Conservation (phyloP, 495 filamentous ascomycete genomes). For the Penicillium canescens region DNA sequence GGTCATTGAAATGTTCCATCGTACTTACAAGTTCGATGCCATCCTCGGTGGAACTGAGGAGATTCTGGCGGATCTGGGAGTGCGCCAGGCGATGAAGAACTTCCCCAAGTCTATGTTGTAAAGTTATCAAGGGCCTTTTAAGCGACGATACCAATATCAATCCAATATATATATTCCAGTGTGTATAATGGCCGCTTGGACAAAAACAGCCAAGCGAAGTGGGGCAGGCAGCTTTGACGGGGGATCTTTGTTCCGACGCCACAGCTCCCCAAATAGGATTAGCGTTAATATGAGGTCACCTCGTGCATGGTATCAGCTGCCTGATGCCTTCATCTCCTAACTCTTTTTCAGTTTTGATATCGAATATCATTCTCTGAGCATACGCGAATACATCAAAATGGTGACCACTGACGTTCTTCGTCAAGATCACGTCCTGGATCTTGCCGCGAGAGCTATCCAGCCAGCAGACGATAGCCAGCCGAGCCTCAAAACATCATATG, state of each 20-base stretch:
- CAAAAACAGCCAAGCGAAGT: not conserved
- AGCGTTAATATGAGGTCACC: slow-evolving; percentile 2
- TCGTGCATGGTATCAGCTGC: not conserved
- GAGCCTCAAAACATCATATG: slow-evolving; percentile 74
- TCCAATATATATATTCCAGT: not conserved
- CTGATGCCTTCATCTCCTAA: not conserved
- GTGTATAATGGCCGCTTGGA: not conserved
- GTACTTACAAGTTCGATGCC: slow-evolving; percentile 87
- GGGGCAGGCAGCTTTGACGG: slow-evolving; percentile 3
- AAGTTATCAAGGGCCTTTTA: not conserved
- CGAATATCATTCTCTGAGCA: not conserved
- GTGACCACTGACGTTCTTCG: slow-evolving; percentile 21
- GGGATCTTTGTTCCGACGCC: not conserved
- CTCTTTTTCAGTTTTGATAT: no score
- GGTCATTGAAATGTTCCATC: slow-evolving; percentile 77
- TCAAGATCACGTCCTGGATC: slow-evolving; percentile 32
- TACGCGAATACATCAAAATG: slow-evolving; percentile 19
- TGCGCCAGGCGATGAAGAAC: slow-evolving; percentile 76
- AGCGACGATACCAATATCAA: not conserved
- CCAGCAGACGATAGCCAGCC: slow-evolving; percentile 24
- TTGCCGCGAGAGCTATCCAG: slow-evolving; percentile 35
- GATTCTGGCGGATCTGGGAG: slow-evolving; percentile 78
- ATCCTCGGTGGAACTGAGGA: slow-evolving; percentile 86
- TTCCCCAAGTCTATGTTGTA: slow-evolving; percentile 85
- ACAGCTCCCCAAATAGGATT: not conserved